A percentile compares a stretch with the other conserved stretches of the same genome.
Conservation (phyloP, 2,329 filamentous ascomycete species). For the Periconia sp. region DNA sequence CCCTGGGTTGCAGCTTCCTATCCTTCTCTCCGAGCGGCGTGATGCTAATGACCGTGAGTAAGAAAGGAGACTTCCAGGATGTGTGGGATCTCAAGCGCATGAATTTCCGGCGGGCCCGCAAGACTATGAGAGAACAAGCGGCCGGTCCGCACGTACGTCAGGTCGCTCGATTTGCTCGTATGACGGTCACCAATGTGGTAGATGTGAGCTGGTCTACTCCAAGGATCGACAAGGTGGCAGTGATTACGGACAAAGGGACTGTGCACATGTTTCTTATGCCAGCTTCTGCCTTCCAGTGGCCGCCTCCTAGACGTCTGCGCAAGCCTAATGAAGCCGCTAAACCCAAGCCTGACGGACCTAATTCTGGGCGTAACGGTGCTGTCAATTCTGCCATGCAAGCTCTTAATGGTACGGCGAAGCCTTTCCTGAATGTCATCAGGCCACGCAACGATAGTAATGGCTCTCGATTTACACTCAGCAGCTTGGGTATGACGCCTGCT, state of each 20-base stretch:
- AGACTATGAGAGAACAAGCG: conserved; percentile 34
- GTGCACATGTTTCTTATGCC: conserved; percentile 91
- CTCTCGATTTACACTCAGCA: conserved; percentile 44
- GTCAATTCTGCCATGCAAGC: conserved; percentile 50
- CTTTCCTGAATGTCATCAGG: conserved; percentile 46
- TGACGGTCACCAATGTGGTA: conserved; percentile 89
- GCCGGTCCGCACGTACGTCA: conserved; percentile 69
- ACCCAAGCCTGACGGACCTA: conserved; percentile 39
- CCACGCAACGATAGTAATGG: conserved; percentile 38
- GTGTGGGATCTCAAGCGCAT: conserved; percentile 79
- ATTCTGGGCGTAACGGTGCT: conserved; percentile 38
- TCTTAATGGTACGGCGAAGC: conserved; percentile 51
- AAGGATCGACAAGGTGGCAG: conserved; percentile 80
- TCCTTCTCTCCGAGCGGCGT: conserved; percentile 78
- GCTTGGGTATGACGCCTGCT: conserved; percentile 48
- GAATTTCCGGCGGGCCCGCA: conserved; percentile 51
- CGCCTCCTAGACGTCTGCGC: conserved; percentile 65
- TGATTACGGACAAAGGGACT: conserved; percentile 94
- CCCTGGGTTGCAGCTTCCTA: conserved; percentile 79
- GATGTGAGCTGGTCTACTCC: conserved; percentile 88
- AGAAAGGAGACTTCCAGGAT: conserved; percentile 81
- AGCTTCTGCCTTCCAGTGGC: conserved; percentile 83
- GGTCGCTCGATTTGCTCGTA: conserved; percentile 84
- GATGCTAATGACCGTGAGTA: conserved; percentile 78
- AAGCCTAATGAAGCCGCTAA: conserved; percentile 29